phyloP scores from a whole-genome alignment of 805 yeast genomes.

The Yarrowia keelungensis region DNA sequence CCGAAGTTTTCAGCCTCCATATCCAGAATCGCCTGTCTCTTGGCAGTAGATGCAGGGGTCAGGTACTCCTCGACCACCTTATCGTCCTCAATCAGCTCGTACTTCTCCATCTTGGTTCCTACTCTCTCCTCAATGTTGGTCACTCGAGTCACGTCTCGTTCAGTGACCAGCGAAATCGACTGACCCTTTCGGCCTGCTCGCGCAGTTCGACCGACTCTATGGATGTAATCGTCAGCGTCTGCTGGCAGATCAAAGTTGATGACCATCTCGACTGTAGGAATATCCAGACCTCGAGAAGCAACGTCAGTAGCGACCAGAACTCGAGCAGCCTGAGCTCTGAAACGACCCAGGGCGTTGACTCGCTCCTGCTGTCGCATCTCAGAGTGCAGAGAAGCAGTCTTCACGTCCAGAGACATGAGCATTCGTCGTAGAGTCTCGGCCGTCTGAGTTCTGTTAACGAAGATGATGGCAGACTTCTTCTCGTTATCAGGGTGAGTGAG shows the following conservation, averaged over 20 bases:
- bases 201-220: constrained; percentile 98
- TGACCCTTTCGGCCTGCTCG: constrained; percentile 95
- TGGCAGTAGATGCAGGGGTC: constrained; percentile 75
- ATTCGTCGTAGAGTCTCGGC: constrained; percentile 88
- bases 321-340: constrained; percentile 93
- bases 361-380: constrained; percentile 94
- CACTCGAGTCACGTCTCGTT: constrained; percentile 80
- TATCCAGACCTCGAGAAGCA: constrained; percentile 96
- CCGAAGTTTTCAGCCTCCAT: constrained; percentile 94
- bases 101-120: constrained; percentile 77
- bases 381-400: constrained; percentile 91
- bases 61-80: constrained; percentile 76
- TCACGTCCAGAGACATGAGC: constrained; percentile 70
- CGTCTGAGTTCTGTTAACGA: constrained; percentile 87
- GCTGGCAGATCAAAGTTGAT: constrained; percentile 93
- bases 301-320: constrained; percentile 95
- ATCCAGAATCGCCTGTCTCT: constrained; percentile 88
- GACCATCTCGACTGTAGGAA: constrained; percentile 89
- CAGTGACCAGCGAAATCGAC: constrained; percentile 81
- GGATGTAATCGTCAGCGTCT: constrained; percentile 95
- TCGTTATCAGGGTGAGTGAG: constrained; percentile 67
- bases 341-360: constrained; percentile 87
- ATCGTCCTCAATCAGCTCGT: constrained; percentile 74
- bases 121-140: constrained; percentile 87
- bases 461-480: constrained; percentile 78